Conservation (phyloP, 805 yeast genomes). For the Pichia scutulata region DNA sequence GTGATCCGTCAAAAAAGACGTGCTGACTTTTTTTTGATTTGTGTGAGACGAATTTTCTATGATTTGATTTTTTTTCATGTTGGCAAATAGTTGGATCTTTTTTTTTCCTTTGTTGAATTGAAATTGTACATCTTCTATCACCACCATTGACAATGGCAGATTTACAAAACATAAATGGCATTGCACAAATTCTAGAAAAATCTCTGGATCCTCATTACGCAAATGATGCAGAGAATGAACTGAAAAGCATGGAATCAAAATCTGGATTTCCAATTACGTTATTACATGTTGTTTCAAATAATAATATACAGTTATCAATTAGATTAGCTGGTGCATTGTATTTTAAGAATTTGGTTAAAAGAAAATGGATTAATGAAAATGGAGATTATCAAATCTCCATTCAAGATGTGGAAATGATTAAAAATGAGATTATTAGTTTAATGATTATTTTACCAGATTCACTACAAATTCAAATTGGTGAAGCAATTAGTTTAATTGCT, state of each 20-base stretch:
- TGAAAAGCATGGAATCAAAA: conserved; percentile 53
- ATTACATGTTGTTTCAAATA: conserved; percentile 68
- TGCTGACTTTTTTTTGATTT: background rate
- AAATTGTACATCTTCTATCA: background rate
- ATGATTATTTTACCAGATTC: conserved; percentile 78
- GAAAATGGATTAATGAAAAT: conserved; percentile 87
- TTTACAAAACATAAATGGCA: conserved; percentile 45
- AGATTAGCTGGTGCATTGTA: conserved; percentile 85
- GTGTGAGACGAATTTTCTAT: background rate
- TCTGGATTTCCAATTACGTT: conserved; percentile 73
- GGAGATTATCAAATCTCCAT: conserved; percentile 63
- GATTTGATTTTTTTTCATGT: background rate
- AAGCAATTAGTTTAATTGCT: conserved; percentile 85
- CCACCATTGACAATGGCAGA: conserved; percentile 28
- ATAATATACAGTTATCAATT: conserved; percentile 43
- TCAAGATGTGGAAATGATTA: conserved; percentile 60
- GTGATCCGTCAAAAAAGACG: background rate
- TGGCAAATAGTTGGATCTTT: background rate
- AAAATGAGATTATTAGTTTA: conserved; percentile 69
- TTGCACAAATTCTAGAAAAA: conserved; percentile 50
- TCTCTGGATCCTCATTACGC: conserved; percentile 60
- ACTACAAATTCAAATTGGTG: conserved; percentile 90
- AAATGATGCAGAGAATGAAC: conserved; percentile 56
- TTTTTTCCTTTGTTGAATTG: background rate
- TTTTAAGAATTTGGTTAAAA: conserved; percentile 77